Conservation (phyloP, 2,329 filamentous ascomycete genomes). For the Pyrenophora teres region DNA sequence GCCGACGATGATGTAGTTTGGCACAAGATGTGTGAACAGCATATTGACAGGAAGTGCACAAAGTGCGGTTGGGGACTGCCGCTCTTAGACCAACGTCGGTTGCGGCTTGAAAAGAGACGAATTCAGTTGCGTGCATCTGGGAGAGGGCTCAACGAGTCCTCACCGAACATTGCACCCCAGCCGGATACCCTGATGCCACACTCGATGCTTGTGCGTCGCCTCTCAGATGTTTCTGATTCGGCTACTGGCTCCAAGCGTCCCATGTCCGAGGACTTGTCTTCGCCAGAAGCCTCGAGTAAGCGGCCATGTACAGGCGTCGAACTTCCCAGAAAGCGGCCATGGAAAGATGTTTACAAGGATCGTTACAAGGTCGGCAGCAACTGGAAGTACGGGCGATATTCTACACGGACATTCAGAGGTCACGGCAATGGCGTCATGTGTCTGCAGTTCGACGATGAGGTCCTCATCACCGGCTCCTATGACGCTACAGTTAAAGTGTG, state of each 20-base stretch:
- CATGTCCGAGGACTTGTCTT: slow-evolving; percentile 27
- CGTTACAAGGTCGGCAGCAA: slow-evolving; percentile 94
- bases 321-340: slow-evolving; percentile 64
- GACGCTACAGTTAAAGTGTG: slow-evolving; percentile 95
- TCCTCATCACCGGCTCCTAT: slow-evolving; percentile 92
- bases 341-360: slow-evolving; percentile 98
- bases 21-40: slow-evolving; percentile 98
- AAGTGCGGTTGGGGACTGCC: slow-evolving; percentile 97
- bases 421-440: slow-evolving; percentile 87
- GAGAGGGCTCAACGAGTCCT: slow-evolving; percentile 60
- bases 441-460: slow-evolving; percentile 81
- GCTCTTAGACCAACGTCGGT: slow-evolving; percentile 81
- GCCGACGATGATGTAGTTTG: slow-evolving; percentile 98
- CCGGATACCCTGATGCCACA: slow-evolving; percentile 40
- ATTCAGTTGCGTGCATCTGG: slow-evolving; percentile 72
- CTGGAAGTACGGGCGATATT: slow-evolving; percentile 94
- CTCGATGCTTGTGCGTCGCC: slow-evolving; percentile 14
- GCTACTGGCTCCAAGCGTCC: slow-evolving; percentile 37
- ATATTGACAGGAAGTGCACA: slow-evolving; percentile 90
- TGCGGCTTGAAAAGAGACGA: slow-evolving; percentile 85
- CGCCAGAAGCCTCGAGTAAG: slow-evolving; percentile 38
- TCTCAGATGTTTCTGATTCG: slow-evolving; percentile 21
- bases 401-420: slow-evolving; percentile 80
- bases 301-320: slow-evolving; percentile 45
- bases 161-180: slow-evolving; percentile 56